These are phyloP conservation scores for Wallacemonas sp. DNA, from an alignment of 208 protist species.

Conservation along the genomic window DNA sequence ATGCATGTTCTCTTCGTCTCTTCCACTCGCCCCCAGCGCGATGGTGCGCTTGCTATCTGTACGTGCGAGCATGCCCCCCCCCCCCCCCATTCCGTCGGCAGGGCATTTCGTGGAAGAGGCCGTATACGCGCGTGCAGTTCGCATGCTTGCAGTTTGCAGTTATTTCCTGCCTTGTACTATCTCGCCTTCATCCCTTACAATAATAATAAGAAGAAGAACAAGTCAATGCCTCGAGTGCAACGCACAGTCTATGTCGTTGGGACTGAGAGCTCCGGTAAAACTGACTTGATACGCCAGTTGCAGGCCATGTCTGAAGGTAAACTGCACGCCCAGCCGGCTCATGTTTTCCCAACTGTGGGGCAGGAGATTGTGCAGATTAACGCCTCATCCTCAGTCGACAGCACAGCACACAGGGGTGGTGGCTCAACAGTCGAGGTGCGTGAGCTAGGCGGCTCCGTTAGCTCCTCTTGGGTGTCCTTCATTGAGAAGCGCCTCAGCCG, in stretches of 20 bases:
- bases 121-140: too few species aligned
- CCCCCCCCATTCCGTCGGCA: too few species aligned
- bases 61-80: too few species aligned
- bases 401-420: background rate
- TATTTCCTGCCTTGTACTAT: too few species aligned
- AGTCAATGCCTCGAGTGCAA: background rate
- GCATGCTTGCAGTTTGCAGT: too few species aligned
- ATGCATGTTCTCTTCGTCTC: too few species aligned
- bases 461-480: constrained; percentile 67
- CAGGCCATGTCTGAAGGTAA: constrained; percentile 29
- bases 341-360: constrained; percentile 55
- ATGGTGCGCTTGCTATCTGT: too few species aligned
- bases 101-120: too few species aligned
- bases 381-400: constrained; percentile 4
- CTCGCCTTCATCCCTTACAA: too few species aligned
- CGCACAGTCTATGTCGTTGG: constrained; percentile 64
- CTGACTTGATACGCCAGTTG: constrained; percentile 62
- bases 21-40: too few species aligned
- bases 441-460: constrained; percentile 67
- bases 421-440: constrained; percentile 39
- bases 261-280: constrained; percentile 66
- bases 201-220: too few species aligned
- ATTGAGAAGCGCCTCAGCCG: constrained; percentile 29
- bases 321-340: constrained; percentile 22
- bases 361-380: constrained; percentile 57